A percentile compares a stretch with the other conserved stretches of the same genome.
Conservation (phyloP, 2,329 filamentous ascomycete species). For the Aspergillus costaricaensis region DNA sequence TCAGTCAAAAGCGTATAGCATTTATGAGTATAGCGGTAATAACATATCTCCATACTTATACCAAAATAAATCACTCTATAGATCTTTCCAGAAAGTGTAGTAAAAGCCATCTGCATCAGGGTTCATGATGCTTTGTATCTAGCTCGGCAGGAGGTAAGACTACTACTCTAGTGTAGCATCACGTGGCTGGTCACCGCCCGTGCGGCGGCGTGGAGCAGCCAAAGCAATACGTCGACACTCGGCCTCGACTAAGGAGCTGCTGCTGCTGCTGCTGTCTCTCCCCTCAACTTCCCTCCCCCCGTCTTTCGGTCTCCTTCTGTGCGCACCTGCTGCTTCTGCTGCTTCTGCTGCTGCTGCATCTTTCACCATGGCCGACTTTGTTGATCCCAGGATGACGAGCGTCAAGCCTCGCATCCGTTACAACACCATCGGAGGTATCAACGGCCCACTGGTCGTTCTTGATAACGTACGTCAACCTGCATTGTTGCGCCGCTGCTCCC, state of each 20-base stretch:
- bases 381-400: conserved; percentile 51
- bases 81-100: too few relatives aligned
- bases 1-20: too few relatives aligned
- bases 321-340: conserved; percentile 5
- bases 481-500: not conserved
- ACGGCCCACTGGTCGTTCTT: conserved; percentile 94
- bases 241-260: conserved; percentile 8
- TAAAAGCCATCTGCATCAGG: too few relatives aligned
- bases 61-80: too few relatives aligned
- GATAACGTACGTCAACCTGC: conserved; percentile 73
- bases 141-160: not conserved
- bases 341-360: conserved; percentile 14
- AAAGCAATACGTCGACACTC: conserved; percentile 12
- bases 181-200: conserved; percentile 9
- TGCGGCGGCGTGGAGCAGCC: conserved; percentile 3
- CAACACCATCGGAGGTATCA: conserved; percentile 98
- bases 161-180: not conserved
- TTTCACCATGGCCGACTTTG: conserved; percentile 43
- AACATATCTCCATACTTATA: too few relatives aligned
- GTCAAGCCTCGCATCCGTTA: conserved; percentile 79
- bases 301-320: conserved; percentile 7
- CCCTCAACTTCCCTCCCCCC: conserved; percentile 16
- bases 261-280: conserved; percentile 11
- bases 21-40: too few relatives aligned
- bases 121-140: too few relatives aligned